Base-by-base conservation (phyloP, 305 asterid genomes). In the Fraxinus sp. region DNA sequence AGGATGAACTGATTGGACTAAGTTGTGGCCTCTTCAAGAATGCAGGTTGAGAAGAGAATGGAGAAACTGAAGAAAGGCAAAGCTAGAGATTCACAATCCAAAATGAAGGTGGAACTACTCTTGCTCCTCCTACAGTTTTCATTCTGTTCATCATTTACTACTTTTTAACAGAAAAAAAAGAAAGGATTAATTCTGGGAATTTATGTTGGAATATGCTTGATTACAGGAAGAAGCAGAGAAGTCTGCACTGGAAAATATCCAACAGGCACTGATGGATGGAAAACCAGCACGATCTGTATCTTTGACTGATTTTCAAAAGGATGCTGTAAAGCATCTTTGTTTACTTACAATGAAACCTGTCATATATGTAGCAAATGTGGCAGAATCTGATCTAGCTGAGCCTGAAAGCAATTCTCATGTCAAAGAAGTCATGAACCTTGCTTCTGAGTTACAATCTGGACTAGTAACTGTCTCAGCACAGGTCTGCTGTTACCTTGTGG, bases 41-140 rank as follows among this genome's bases (percentile, higher is more conserved):
- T 90, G 92, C 95, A 96, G 99, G 95, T 96, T 84, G 99, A 96
- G 91, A 94, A 96, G 90, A 93, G 99, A 91, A 22, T 96, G 86
- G 99, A 96, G 83, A 96, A 86, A 89, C 98, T 96, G 80, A 96
- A 92, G 84, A 96, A 96, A 84, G 94, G 99, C 81, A 96, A 86
- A 91, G 90, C 91, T 74, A 94, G 77, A 89, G 97, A 94, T 84
- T 89, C 99, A 57, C 97, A 89, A 81, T 85, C 98, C 84, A 94
- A 91, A 90, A 86, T 89, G 86, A 96, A 94, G 98, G 99, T 92
- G 78, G 71, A 28, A 20, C 46, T 79, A n/a, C 22, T 71, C 59
- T 52, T 77, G 77, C 26, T 79, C 75, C 80, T 87, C 64, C 55
- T 81, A 9, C 43, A 75, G 16, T 46, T 78, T 52, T 85, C 49